Base-by-base conservation (phyloP, 805 yeast species). In the Yamadazyma kitorensis region DNA sequence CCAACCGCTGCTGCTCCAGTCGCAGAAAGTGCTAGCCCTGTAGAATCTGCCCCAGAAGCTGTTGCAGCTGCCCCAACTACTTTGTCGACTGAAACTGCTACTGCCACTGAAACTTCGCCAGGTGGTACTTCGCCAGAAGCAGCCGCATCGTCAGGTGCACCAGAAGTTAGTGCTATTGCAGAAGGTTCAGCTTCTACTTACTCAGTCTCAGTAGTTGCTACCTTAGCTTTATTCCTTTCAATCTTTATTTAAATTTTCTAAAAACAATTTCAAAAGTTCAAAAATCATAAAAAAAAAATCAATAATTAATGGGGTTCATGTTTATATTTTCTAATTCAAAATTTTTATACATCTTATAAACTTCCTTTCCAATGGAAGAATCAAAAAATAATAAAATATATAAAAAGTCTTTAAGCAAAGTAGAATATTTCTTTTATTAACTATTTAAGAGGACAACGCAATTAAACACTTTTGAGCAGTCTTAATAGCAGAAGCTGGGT, bases 401-500 rank as follows among this genome's bases (percentile, higher is more conserved):
- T n/a, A n/a, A n/a, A n/a, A n/a, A n/a, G n/a, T n/a, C n/a, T n/a
- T n/a, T n/a, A n/a, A n/a, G n/a, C n/a, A n/a, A n/a, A n/a, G n/a
- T n/a, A n/a, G n/a, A n/a, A n/a, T n/a, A n/a, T n/a, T n/a, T n/a
- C n/a, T n/a, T n/a, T n/a, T n/a, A n/a, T n/a, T n/a, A n/a, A n/a
- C n/a, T n/a, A n/a, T n/a, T n/a, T n/a, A n/a, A n/a, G n/a, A n/a
- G n/a, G n/a, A n/a, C n/a, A n/a, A n/a, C n/a, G n/a, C n/a, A n/a
- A n/a, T n/a, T n/a, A n/a, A n/a, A n/a, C n/a, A n/a, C n/a, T n/a
- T n/a, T n/a, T n/a, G n/a, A 24, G 82, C 82, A 27, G 78, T 69
- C 5, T 68, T 61, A 9, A 48, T 37, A 9, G 81, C 80, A 28
- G 77, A 68, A 13, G 73, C 75, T 15, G 86, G 86, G 59, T 80